These are phyloP conservation scores for Fonsecaea monophora DNA, from an alignment of 2,329 filamentous ascomycete genomes.

Conservation along the genomic window DNA sequence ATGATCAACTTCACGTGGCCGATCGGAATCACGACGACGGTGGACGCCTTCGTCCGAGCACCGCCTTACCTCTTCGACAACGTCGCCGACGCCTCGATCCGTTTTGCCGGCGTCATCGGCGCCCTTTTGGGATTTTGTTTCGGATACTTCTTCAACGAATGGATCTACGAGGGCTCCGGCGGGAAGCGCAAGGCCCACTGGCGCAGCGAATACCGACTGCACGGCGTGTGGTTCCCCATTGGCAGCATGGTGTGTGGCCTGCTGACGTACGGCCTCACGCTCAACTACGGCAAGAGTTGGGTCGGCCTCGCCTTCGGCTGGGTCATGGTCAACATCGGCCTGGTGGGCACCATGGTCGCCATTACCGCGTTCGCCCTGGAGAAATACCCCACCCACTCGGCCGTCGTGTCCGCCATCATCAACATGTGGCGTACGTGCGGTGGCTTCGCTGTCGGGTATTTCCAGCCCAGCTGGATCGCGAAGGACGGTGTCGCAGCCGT, in stretches of 20 bases:
- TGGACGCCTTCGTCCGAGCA: constrained; percentile 45
- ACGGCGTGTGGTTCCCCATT: constrained; percentile 47
- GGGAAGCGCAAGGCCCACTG: constrained; percentile 38
- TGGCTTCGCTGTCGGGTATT: constrained; percentile 49
- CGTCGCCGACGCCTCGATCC: constrained; percentile 47
- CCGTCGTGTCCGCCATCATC: constrained; percentile 47
- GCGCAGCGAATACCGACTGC: constrained; percentile 46
- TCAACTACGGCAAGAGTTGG: constrained; percentile 47
- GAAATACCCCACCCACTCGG: constrained; percentile 47
- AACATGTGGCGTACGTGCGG: constrained; percentile 51
- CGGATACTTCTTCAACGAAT: constrained; percentile 48
- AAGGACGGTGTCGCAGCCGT: constrained; percentile 44
- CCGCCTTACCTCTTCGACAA: constrained; percentile 47
- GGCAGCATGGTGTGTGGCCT: constrained; percentile 44
- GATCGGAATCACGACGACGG: constrained; percentile 49
- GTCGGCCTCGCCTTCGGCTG: constrained; percentile 49
- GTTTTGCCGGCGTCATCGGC: constrained; percentile 48
- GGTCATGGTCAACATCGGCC: constrained; percentile 48
- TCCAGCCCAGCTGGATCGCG: constrained; percentile 47
- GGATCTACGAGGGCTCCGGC: constrained; percentile 41
- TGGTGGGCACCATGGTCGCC: constrained; percentile 47
- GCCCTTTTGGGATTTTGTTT: constrained; percentile 45
- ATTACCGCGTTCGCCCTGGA: constrained; percentile 49
- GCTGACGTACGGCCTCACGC: constrained; percentile 43
- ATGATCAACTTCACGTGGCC: constrained; percentile 50